phyloP scores from a whole-genome alignment of 2,329 filamentous ascomycete genomes.

The Aaosphaeria pasadenensis region DNA sequence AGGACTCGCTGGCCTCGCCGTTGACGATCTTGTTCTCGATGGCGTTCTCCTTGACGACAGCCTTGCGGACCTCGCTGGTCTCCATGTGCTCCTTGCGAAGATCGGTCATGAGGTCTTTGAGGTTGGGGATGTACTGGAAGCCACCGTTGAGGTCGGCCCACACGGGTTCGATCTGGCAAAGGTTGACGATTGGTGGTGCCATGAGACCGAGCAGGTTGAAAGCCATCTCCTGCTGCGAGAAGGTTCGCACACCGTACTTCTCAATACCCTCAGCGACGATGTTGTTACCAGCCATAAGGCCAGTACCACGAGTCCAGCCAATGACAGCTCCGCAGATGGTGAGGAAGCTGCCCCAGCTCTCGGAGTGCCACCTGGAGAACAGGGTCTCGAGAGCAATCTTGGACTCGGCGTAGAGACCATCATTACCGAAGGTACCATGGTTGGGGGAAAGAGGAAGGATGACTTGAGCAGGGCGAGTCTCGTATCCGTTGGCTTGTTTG shows the following conservation, averaged over 20 bases:
- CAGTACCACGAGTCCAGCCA: conserved; percentile 97
- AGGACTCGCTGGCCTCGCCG: conserved; percentile 82
- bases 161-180: conserved; percentile 93
- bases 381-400: conserved; percentile 96
- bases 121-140: conserved; percentile 92
- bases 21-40: conserved; percentile 98
- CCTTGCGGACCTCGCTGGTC: conserved; percentile 87
- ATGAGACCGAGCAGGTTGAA: conserved; percentile 97
- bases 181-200: conserved; percentile 88
- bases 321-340: conserved; percentile 98
- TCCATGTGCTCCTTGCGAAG: conserved; percentile 93
- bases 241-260: conserved; percentile 93
- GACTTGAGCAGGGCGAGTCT: conserved; percentile 94
- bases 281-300: conserved; percentile 97
- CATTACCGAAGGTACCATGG: conserved; percentile 96
- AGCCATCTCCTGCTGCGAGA: conserved; percentile 99
- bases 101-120: conserved; percentile 91
- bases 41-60: conserved; percentile 91
- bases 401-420: conserved; percentile 96
- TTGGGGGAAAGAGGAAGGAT: conserved; percentile 95
- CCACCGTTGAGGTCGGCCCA: conserved; percentile 98
- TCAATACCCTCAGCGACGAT: conserved; percentile 96
- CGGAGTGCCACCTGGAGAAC: conserved; percentile 97
- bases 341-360: conserved; percentile 96
- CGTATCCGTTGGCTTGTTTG: conserved; percentile 82